Conservation (phyloP, 163 green algal species). For the Chlorella variabilis region DNA sequence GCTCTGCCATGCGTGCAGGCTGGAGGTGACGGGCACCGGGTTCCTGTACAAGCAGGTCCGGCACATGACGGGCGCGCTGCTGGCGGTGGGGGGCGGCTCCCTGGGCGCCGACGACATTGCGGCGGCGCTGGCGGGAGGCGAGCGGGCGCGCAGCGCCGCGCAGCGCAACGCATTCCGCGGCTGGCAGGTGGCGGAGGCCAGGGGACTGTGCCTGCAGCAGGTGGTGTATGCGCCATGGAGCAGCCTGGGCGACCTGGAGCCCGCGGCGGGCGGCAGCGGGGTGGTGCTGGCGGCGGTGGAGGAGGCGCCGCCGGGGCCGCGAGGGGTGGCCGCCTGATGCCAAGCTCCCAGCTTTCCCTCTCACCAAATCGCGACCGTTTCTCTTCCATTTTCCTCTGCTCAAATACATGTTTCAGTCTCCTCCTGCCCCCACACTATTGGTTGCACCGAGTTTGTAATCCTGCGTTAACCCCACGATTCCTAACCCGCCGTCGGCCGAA, state of each 20-base stretch:
- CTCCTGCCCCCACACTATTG: no score
- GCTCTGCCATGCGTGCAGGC: no score
- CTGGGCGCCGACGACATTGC: constrained; percentile 36
- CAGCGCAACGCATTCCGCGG: constrained; percentile 35
- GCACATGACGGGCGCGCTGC: constrained; percentile 68
- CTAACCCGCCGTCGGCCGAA: no score
- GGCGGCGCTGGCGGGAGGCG: constrained; percentile 47
- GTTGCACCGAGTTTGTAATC: no score
- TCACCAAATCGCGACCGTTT: no score
- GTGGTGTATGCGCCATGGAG: constrained; percentile 48
- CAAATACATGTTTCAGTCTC: no score
- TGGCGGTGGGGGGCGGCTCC: constrained; percentile 58
- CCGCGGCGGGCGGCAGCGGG: not conserved
- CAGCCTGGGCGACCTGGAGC: constrained; percentile 3
- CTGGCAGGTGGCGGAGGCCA: constrained; percentile 67
- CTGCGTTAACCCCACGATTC: no score
- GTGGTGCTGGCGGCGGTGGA: not conserved
- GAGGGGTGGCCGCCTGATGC: no score
- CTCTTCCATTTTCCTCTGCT: no score
- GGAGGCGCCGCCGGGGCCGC: not conserved
- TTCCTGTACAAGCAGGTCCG: constrained; percentile 74
- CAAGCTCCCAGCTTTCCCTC: no score
- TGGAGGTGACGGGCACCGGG: constrained; percentile 58
- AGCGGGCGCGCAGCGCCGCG: not conserved
- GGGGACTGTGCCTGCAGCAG: constrained; percentile 60